phyloP scores from a whole-genome alignment of 2,329 filamentous ascomycete species.

The Stemphylium vesicarium region DNA sequence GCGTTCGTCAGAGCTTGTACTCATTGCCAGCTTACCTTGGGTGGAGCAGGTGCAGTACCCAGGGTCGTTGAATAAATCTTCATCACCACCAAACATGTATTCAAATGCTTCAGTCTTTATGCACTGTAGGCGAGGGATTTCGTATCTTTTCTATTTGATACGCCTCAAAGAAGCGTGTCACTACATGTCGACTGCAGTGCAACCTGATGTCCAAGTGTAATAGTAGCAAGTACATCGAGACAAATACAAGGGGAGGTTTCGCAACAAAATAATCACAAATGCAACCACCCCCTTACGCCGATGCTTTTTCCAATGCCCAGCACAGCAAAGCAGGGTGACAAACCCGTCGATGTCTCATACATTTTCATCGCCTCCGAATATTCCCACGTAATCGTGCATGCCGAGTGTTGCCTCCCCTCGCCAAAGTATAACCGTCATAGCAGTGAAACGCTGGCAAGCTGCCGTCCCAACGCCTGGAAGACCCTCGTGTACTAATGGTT shows the following conservation, averaged over 20 bases:
- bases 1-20: neutral
- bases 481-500: slow-evolving; percentile 1
- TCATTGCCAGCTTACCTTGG: too few species aligned
- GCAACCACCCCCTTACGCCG: slow-evolving; percentile 16
- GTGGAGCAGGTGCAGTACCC: too few species aligned
- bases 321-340: slow-evolving; percentile 9
- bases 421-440: neutral
- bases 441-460: neutral
- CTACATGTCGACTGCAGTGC: neutral
- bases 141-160: slow-evolving; percentile 1
- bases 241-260: slow-evolving; percentile 9
- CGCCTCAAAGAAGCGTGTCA: slow-evolving; percentile 2
- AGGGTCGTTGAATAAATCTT: neutral
- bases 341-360: slow-evolving; percentile 4
- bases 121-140: neutral
- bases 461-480: slow-evolving; percentile 4
- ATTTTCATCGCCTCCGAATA: neutral
- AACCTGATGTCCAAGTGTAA: slow-evolving; percentile 3
- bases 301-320: slow-evolving; percentile 16
- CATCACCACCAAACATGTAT: neutral
- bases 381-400: slow-evolving; percentile 6
- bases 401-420: neutral
- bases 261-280: slow-evolving; percentile 11
- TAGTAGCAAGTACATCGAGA: slow-evolving; percentile 16
- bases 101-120: neutral